Base-by-base conservation (phyloP, 2,329 filamentous ascomycete genomes). In the Massarina eburnea region DNA sequence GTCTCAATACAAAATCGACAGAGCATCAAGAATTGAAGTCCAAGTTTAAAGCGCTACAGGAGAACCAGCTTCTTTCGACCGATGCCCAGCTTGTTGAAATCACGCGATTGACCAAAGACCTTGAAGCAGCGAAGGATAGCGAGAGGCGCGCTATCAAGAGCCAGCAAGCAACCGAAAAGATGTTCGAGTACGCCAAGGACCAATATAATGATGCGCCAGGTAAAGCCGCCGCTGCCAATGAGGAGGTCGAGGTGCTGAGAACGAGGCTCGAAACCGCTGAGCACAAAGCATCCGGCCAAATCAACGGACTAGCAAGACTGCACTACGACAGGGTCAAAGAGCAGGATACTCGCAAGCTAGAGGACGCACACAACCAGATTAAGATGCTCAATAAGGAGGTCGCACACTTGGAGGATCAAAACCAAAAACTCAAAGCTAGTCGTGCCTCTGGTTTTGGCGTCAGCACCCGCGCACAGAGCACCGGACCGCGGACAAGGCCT, bases 151-250 rank as follows among this genome's bases (percentile, higher is more conserved):
- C 62, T 3, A 54, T 71, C 6, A 68, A 67, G 32, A 61, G 59
- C 4, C 62, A 58, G 5, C 53, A 63, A 8, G 59, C 59, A 29
- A 55, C 62, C 7, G 62, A 72, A 10, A 49, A 62, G 12, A 80
- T 83, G 3, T 70, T 77, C 20, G 80, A 83, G 1, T 88, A 83
- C 56, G 71, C 76, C 10, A 77, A 80, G 41, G 73, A 74, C 3
- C 71, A 77, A 8, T 88, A 87, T 56, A 84, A 55, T 22, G 41
- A 40, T 6, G 56, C 57, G 6, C 46, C 54, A 27, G 50, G 54
- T 2, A 26, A 41, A 1, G 61, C 58, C 10, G 33, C 45, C 1
- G 41, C 54, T 10, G 34, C 53, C 2, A 39, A 43, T 21, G 21
- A 50, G 12, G 46, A 45, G 8, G 45, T 57, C 29, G 33, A 48